These are phyloP conservation scores for Penicillium sclerotiorum DNA, from an alignment of 2,329 filamentous ascomycete species.

Conservation along the genomic window DNA sequence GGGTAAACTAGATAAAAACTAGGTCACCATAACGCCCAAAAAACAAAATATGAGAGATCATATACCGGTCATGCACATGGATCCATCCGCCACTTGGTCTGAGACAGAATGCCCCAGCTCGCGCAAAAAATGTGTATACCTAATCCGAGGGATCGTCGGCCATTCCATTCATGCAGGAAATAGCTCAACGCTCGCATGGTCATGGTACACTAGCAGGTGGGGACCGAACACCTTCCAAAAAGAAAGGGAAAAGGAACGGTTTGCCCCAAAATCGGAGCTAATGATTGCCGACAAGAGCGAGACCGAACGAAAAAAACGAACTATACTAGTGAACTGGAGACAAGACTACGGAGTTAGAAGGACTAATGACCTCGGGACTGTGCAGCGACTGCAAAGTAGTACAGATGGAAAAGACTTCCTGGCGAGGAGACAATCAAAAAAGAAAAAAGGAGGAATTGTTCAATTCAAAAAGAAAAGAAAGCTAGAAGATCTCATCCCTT, in stretches of 20 bases:
- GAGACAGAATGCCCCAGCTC: slow-evolving; percentile 15
- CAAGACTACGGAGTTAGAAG: slow-evolving; percentile 6
- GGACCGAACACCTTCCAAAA: no score
- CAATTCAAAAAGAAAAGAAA: slow-evolving; percentile 4
- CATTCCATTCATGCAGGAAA: slow-evolving; percentile 17
- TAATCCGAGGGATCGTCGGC: slow-evolving; percentile 3
- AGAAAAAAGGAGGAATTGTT: background rate
- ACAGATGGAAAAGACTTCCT: background rate
- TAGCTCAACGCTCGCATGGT: background rate
- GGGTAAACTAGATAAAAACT: background rate
- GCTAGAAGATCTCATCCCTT: slow-evolving; percentile 17
- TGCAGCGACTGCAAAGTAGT: background rate
- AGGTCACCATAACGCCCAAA: no score
- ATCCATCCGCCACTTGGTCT: slow-evolving; percentile 7
- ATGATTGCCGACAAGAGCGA: no score
- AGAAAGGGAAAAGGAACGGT: background rate
- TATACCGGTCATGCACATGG: slow-evolving; percentile 21
- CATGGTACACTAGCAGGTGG: no score
- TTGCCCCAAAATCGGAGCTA: background rate
- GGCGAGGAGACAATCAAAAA: no score
- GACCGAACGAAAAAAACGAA: background rate
- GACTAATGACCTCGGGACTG: background rate
- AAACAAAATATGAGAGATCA: no score
- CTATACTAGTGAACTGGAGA: background rate
- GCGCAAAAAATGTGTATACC: slow-evolving; percentile 21